Conservation (phyloP, 306 rosid species). For the Castanea crenata region DNA sequence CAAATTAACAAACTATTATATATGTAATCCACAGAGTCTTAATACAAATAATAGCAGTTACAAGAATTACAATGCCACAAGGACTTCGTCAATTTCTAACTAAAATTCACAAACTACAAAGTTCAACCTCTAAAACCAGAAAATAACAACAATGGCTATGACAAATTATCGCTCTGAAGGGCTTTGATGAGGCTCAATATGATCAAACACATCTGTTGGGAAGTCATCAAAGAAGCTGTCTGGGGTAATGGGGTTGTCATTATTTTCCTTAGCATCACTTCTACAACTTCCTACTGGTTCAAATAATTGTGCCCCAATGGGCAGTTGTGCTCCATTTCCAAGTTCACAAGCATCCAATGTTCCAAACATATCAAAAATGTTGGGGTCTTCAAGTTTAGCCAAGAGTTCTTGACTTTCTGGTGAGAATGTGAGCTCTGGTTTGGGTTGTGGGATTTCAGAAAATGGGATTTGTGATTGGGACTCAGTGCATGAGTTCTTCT, state of each 20-base stretch:
- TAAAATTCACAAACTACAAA: not conserved
- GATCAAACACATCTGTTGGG: constrained; percentile 66
- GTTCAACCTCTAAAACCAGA: not conserved
- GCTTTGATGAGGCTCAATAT: constrained; percentile 42
- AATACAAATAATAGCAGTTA: constrained; percentile 10
- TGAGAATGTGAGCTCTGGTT: constrained; percentile 43
- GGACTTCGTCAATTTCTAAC: not conserved
- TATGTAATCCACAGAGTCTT: not conserved
- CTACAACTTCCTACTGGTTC: constrained; percentile 44
- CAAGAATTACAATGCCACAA: constrained; percentile 1
- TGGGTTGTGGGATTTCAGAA: constrained; percentile 37
- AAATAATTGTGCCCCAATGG: constrained; percentile 36
- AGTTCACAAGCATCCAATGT: constrained; percentile 41
- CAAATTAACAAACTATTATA: not conserved
- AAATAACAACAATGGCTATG: not conserved
- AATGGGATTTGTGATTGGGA: constrained; percentile 25
- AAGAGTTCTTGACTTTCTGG: constrained; percentile 43
- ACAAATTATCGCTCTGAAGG: constrained; percentile 37
- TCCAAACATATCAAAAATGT: constrained; percentile 36
- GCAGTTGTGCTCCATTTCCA: constrained; percentile 32
- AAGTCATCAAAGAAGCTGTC: constrained; percentile 70
- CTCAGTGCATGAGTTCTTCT: constrained; percentile 32
- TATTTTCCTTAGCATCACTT: constrained; percentile 27
- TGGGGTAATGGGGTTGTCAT: constrained; percentile 20
- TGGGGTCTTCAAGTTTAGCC: constrained; percentile 38